phyloP scores from a whole-genome alignment of 2,329 filamentous ascomycete species.

The Beauveria brongniartii region DNA sequence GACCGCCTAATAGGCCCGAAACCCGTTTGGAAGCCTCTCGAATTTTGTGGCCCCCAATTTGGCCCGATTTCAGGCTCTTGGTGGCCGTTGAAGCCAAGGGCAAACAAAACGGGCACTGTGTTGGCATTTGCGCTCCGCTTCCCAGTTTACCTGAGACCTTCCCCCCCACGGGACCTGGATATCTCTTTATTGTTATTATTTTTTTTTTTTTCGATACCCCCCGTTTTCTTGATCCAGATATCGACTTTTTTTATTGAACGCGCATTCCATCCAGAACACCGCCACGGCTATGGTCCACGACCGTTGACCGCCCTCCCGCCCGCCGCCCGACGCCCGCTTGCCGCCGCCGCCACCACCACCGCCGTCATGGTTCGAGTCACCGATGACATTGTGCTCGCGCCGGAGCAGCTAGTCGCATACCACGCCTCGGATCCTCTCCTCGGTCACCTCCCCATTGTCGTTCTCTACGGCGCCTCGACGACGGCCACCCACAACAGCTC shows the following conservation, averaged over 20 bases:
- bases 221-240: background rate
- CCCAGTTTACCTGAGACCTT: conserved; percentile 3
- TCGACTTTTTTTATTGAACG: background rate
- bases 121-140: background rate
- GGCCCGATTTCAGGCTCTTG: background rate
- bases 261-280: conserved; percentile 3
- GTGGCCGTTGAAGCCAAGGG: background rate
- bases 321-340: background rate
- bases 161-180: background rate
- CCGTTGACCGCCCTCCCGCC: conserved; percentile 13
- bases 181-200: background rate
- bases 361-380: conserved; percentile 74
- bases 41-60: background rate
- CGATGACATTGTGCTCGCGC: conserved; percentile 68
- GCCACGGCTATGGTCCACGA: conserved; percentile 19
- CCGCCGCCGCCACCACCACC: conserved; percentile 3
- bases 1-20: background rate
- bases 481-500: conserved; percentile 82
- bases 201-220: background rate
- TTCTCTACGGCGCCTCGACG: conserved; percentile 89
- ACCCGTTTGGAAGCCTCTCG: background rate
- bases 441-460: conserved; percentile 70
- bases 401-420: conserved; percentile 79
- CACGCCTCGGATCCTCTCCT: conserved; percentile 80
- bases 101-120: conserved; percentile 4